Base-by-base conservation (phyloP, 1,284 basidiomycete genomes). In the Cutaneotrichosporon cutaneum region DNA sequence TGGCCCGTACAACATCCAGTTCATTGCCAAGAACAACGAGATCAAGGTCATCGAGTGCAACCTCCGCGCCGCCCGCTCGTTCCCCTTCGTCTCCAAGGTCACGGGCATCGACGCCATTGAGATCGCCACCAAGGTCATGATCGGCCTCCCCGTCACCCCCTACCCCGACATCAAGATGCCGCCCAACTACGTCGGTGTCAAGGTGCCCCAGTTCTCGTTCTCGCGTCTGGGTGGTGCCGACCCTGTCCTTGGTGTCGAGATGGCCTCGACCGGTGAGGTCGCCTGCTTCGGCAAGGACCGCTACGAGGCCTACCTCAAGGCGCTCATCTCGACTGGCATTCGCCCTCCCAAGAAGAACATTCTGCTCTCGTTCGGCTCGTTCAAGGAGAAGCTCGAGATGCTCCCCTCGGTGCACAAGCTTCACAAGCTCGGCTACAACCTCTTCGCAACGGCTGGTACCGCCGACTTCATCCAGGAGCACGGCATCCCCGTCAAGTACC, bases 21-120 rank as follows among this genome's bases (percentile, higher is more conserved):
- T 99, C 82, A 97, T 99, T 72, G 94, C 94, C 62, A 99, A 99
- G 86, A 90, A 98, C 82, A 98, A 98, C 82, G 95, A 98, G 80
- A 98, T 98, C 85, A 97, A 99, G 85, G 95, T 99, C 72, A 99
- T 99, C 77, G 95, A 99, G 80, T 99, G 95, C 82, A 99, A 99
- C 81, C 84, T 99, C 44, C 92, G 95, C 65, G 96, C 96, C 3
- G 94, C 95, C 30, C 88, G 96, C 63, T 98, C 95, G 1, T 98
- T 97, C 88, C 95, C 96, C 59, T 99, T 99, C 83, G 95, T 99
- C 50, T 95, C 92, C 42, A 99, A 99, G 82, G 94, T 97, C 64
- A 97, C 95, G 7, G 94, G 94, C 36, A 85, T 97, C 69, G 94
- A 99, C 75, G 94, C 94, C 4, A 97, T 99, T 70, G 94, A 97